Base-by-base conservation (phyloP, 192 early-diverging fungal species). In the Coemansia sp. region DNA sequence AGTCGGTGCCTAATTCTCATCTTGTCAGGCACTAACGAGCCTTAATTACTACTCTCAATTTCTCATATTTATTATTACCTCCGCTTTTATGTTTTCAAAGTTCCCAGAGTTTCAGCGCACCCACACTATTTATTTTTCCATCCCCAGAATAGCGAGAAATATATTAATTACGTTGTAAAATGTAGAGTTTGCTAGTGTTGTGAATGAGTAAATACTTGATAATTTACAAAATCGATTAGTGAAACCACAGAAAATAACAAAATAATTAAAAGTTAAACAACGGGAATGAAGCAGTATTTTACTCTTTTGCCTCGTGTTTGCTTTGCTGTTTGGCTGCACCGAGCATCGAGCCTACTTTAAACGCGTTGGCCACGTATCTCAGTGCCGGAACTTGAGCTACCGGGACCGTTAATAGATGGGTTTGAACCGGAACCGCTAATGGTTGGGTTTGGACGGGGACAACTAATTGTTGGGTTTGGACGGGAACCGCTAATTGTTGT, bases 211-310 rank as follows among this genome's bases (percentile, higher is more conserved):
- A n/a, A 15, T 2, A 43, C 12, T 43, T n/a, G 4, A 12, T 49
- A 60, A 60, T 60, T 49, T 60, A 60, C 59, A 48, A 27, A 49
- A 3, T 8, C 22, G 24, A 60, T 60, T 60, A 43, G 22, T 45
- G n/a, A 45, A 41, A 48, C 11, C 39, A 37, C 12, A 32, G n/a
- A 41, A 47, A 14, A 60, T 37, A 58, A 58, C 15, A n/a, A 43
- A 43, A 11, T 21, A 21, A 43, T 4, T 43, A 15, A 43, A 43
- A 4, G 10, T 43, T 15, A 43, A n/a, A 43, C 41, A 6, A 43
- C 41, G 1, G 5, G 29, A 32, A 32, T 6, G 7, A 32, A 32
- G 29, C 5, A 32, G 29, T 7, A 6, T 5, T 6, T 32, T 32
- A 32, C 29, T 32, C 29, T 32, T 32, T 43, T n/a, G 10, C 14